Base-by-base conservation (phyloP, 768 basidiomycete species). In the Favolaschia claudopus region DNA sequence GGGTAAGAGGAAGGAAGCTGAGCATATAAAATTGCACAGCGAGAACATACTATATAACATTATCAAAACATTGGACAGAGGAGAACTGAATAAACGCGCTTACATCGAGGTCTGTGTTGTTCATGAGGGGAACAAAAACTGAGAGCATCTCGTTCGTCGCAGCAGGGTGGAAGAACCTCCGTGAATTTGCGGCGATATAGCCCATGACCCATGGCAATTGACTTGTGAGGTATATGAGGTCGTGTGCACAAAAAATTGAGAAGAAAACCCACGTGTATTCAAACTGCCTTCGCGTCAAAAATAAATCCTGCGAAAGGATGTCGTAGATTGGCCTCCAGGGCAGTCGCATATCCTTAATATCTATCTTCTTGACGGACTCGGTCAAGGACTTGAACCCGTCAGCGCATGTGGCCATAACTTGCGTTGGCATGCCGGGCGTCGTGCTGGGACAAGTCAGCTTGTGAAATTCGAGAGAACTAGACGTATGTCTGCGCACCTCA, bases 101-200 rank as follows among this genome's bases (percentile, higher is more conserved):
- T 60, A 91, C 90, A 74, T 92, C 87, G 64, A 94, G 74, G 53
- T 82, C 82, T 22, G 86, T 88, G 29, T 89, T 90, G 66, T 93
- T 89, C 31, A 96, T 79, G 50, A 82, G 77, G 5, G 94, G 93
- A 10, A 97, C 76, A 69, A 96, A 94, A 0, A 84, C 88, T n/a
- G 88, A 80, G 28, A 97, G 84, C 93, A 97, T 96, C 66, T 92
- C 90, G 63, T 89, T 86, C 50, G 88, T 88, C 31, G 92, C 89
- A 37, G 90, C 85, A 17, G 94, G 94, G 66, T 95, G 93, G 75
- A 95, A 96, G 81, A 96, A 96, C 51, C 91, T 80, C 50, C 92
- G 85, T 40, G 85, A 78, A 67, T 80, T 81, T 33, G 87, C 83
- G 28, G 89, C 87, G 59, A 91, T 79, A 63, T 85, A 85, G 4